A percentile compares a stretch with the other conserved stretches of the same genome.
Conservation (phyloP, 441 rosid species). For the Euphorbia schlechtendalii region DNA sequence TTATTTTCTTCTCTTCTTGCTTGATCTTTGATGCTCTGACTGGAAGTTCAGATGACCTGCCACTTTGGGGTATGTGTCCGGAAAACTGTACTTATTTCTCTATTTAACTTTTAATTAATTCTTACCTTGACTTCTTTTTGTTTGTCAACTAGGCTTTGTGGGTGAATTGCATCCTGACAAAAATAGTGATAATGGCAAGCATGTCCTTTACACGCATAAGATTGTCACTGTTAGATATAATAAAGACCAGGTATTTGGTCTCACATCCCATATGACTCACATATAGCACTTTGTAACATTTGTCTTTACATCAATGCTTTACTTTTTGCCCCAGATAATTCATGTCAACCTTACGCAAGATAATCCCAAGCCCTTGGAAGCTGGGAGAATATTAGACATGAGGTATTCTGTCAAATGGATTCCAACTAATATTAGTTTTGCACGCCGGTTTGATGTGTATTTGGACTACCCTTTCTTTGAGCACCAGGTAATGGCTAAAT, state of each 20-base stretch:
- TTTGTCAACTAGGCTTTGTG: constrained; percentile 59
- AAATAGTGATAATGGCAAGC: constrained; percentile 69
- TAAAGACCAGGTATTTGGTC: constrained; percentile 71
- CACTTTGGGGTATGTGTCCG: constrained; percentile 73
- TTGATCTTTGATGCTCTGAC: constrained; percentile 20
- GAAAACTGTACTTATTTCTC: constrained; percentile 3
- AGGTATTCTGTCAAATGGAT: constrained; percentile 83
- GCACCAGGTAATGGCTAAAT: constrained; percentile 62
- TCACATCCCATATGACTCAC: constrained; percentile 9
- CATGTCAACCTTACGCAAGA: constrained; percentile 89
- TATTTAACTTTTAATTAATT: constrained; percentile 13
- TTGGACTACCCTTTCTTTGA: constrained; percentile 95
- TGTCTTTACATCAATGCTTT: neutral
- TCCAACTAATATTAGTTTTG: constrained; percentile 60
- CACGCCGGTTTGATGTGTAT: constrained; percentile 90
- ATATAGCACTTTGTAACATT: constrained; percentile 9
- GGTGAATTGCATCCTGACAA: constrained; percentile 81
- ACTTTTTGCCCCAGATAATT: constrained; percentile 51
- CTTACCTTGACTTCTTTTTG: constrained; percentile 11
- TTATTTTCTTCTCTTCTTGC: constrained; percentile 22
- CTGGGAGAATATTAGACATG: constrained; percentile 58
- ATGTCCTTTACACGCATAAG: constrained; percentile 77
- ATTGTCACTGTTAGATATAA: constrained; percentile 58
- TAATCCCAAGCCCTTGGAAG: constrained; percentile 64
- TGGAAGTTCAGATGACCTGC: constrained; percentile 84